Conservation (phyloP, 768 basidiomycete species). For the Suillus americanus region DNA sequence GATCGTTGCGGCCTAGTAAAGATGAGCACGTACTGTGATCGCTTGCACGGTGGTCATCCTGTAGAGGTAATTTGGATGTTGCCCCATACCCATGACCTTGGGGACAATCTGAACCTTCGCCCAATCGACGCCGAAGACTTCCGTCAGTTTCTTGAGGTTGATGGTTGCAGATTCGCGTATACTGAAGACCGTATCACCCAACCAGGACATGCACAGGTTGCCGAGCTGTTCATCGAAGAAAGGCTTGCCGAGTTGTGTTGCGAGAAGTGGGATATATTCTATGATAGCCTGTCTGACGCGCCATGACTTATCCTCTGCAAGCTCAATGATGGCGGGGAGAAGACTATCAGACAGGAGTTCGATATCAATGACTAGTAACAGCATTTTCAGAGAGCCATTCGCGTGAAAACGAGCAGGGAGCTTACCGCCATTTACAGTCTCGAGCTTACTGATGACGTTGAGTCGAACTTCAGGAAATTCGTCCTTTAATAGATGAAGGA, state of each 20-base stretch:
- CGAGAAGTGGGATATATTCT: conserved; percentile 98
- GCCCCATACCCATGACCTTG: conserved; percentile 95
- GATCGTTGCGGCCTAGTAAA: not conserved
- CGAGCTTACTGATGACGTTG: conserved; percentile 98
- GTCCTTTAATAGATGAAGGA: conserved; percentile 95
- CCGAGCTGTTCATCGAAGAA: conserved; percentile 99
- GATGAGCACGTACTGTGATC: conserved; percentile 70
- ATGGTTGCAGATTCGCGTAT: conserved; percentile 98
- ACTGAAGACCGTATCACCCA: conserved; percentile 97
- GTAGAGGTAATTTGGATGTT: conserved; percentile 95
- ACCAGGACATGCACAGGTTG: conserved; percentile 98
- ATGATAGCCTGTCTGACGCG: conserved; percentile 99
- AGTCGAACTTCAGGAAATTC: conserved; percentile 97
- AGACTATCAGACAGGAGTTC: conserved; percentile 92
- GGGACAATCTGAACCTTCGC: conserved; percentile 91
- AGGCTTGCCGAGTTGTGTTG: conserved; percentile 92
- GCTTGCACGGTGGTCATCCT: conserved; percentile 99
- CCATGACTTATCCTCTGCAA: conserved; percentile 99
- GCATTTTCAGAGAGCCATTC: conserved; percentile 6
- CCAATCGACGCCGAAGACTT: conserved; percentile 99
- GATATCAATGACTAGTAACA: conserved; percentile 86
- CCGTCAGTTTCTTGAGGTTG: conserved; percentile 95
- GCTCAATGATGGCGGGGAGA: conserved; percentile 94
- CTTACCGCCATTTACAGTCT: conserved; percentile 87
- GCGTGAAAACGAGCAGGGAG: not conserved